Base-by-base conservation (phyloP, 225 moss, liverwort and hornwort species). In the Bryoerythrophyllum caledonicum region DNA sequence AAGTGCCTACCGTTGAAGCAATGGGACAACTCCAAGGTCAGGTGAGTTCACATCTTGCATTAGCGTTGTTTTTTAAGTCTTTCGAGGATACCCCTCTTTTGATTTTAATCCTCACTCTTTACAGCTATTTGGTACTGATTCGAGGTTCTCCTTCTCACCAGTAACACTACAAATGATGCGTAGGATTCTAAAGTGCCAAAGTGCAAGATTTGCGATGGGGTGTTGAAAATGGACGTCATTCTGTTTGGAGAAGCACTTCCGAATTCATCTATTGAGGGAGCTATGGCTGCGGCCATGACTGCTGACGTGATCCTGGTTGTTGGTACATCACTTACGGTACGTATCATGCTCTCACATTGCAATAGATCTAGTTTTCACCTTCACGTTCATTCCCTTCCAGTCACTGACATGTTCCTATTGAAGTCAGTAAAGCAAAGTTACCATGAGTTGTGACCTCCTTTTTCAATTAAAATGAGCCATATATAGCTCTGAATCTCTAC, bases 141-240 rank as follows among this genome's bases (percentile, higher is more conserved):
- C 9, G 15, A 53, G 30, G 48, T 62, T 74, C 58, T 70, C 20
- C 43, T 52, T 40, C 27, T 72, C 56, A 63, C 46, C 54, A 43
- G 58, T 58, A 60, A 34, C 59, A 62, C 35, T 49, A n/a, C 49
- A 3, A 23, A 37, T 44, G 28, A 28, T 44, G 28, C 37, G 24
- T 69, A 84, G 79, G 73, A 76, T 35, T 67, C 76, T 5, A 76
- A 73, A 63, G 83, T 81, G 76, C 86, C 84, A 28, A 84, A 76
- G 79, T 81, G 86, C 78, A 76, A 68, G 72, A 49, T 84, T 32
- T 84, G 83, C 26, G 66, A 73, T 27, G 76, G 76, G 10, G 81
- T 84, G 55, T 78, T 84, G 83, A 86, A 84, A 69, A 83, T 86
- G 86, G 76, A 86, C 51, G 81, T 81, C 13, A 51, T 81, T 38